Conservation (phyloP, 1,284 basidiomycete genomes). For the Amylostereum areolatum region DNA sequence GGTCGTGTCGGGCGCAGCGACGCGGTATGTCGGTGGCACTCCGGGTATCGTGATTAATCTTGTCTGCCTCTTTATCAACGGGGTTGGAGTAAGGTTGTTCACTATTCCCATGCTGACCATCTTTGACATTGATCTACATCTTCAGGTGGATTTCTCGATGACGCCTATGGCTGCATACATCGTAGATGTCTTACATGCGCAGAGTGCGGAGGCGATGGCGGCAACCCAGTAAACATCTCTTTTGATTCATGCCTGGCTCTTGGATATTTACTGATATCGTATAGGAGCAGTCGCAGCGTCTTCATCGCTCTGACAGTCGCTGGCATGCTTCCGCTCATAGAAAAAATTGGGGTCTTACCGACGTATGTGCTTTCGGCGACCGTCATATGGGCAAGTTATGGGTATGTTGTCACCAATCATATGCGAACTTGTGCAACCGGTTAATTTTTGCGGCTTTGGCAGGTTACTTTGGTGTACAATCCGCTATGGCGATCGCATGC, state of each 20-base stretch:
- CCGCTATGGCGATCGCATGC: conserved; percentile 38
- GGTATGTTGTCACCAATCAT: conserved; percentile 28
- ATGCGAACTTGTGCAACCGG: too few species aligned
- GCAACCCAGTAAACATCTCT: conserved; percentile 34
- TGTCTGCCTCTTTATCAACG: conserved; percentile 41
- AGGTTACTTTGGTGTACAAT: conserved; percentile 38
- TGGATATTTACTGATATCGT: conserved; percentile 3
- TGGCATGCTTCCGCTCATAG: conserved; percentile 44
- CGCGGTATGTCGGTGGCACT: conserved; percentile 31
- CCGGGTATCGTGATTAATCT: conserved; percentile 35
- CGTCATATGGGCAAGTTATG: conserved; percentile 37
- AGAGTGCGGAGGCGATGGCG: conserved; percentile 48
- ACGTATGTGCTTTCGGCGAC: conserved; percentile 43
- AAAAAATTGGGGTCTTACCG: conserved; percentile 45
- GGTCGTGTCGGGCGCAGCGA: conserved; percentile 26
- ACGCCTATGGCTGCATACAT: conserved; percentile 48
- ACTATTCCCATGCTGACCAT: neutral
- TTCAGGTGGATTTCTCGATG: conserved; percentile 40
- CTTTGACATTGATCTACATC: conserved; percentile 8
- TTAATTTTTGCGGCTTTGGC: neutral
- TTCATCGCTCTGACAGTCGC: conserved; percentile 33
- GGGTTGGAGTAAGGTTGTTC: conserved; percentile 32
- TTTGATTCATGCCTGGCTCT: conserved; percentile 1
- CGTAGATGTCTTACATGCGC: conserved; percentile 47
- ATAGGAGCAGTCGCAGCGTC: too few species aligned